Base-by-base conservation (phyloP, 495 filamentous ascomycete genomes). In the Copromyces sp. region DNA sequence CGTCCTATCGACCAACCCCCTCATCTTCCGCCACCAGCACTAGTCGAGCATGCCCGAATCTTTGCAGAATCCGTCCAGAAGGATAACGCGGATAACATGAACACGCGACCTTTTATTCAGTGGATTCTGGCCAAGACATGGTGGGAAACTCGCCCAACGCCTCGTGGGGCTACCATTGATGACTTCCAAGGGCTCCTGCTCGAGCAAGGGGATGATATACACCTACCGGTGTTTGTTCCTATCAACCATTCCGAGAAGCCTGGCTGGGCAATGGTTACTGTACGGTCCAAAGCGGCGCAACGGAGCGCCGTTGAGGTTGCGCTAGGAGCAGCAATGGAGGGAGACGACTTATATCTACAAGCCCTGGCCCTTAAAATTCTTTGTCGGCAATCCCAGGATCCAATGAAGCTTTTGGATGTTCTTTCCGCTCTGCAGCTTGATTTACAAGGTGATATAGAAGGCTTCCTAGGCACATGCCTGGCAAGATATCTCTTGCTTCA, bases 181-280 rank as follows among this genome's bases (percentile, higher is more conserved):
- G 47, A 74, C 5, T 72, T 70, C 41, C 12, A 12, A 9, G 76
- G 76, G 0, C 39, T 78, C 9, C 2, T 37, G 4, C 29, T 78
- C 9, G 14, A 68, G 2, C 69, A 73, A n/a, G 69, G 69, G 0
- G 9, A 12, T 9, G 73, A 70, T 0, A 17, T 76, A 3, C 69
- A 78, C 41, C 44, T 78, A 8, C 77, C 77, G 1, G 44, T 78
- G 4, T 78, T 68, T 42, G 71, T 77, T 1, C 77, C 77, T 8
- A 20, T 16, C 5, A 24, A 44, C 4, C 61, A 73, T 32, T 9
- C 8, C 14, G 68, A 74, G 5, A 75, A 69, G 45, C 77, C 75
- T 4, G 47, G 38, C 4, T 78, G 75, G 77, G 74, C 69, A 3
- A 69, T 68, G 29, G 75, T 78, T 40, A 68, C 42, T 12, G 61